These are phyloP conservation scores for Thelonectria discophora DNA, from an alignment of 2,329 filamentous ascomycete species.

Conservation along the genomic window DNA sequence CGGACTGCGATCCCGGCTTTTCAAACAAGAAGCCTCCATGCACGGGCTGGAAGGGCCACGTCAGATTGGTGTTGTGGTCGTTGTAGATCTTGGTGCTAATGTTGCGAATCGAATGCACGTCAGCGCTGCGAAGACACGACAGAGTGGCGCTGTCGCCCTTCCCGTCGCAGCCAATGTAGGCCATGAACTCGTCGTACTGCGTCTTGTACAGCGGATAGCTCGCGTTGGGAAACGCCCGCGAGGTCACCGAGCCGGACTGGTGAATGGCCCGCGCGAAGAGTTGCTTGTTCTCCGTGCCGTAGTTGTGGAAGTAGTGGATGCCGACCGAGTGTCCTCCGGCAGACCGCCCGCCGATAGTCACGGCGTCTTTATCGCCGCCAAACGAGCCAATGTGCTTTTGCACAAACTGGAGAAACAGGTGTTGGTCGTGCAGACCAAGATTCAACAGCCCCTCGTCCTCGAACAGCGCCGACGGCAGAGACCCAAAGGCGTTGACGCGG, in stretches of 20 bases:
- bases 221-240: slow-evolving; percentile 48
- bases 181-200: slow-evolving; percentile 45
- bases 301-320: slow-evolving; percentile 52
- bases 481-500: slow-evolving; percentile 50
- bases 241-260: slow-evolving; percentile 50
- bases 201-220: slow-evolving; percentile 46
- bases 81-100: slow-evolving; percentile 51
- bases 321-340: slow-evolving; percentile 57
- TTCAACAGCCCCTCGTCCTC: slow-evolving; percentile 55
- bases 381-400: slow-evolving; percentile 61
- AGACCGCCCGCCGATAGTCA: slow-evolving; percentile 64
- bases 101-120: slow-evolving; percentile 48
- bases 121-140: slow-evolving; percentile 49
- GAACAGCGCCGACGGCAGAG: slow-evolving; percentile 54
- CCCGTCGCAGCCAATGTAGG: slow-evolving; percentile 43
- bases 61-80: slow-evolving; percentile 50
- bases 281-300: slow-evolving; percentile 41
- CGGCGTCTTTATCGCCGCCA: slow-evolving; percentile 60
- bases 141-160: slow-evolving; percentile 46
- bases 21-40: slow-evolving; percentile 56
- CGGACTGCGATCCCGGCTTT: slow-evolving; percentile 54
- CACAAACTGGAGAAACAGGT: slow-evolving; percentile 62
- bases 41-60: slow-evolving; percentile 60
- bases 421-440: slow-evolving; percentile 62
- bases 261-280: slow-evolving; percentile 48